These are phyloP conservation scores for Grigorovia jiainica DNA, from an alignment of 805 yeast genomes.

Conservation along the genomic window DNA sequence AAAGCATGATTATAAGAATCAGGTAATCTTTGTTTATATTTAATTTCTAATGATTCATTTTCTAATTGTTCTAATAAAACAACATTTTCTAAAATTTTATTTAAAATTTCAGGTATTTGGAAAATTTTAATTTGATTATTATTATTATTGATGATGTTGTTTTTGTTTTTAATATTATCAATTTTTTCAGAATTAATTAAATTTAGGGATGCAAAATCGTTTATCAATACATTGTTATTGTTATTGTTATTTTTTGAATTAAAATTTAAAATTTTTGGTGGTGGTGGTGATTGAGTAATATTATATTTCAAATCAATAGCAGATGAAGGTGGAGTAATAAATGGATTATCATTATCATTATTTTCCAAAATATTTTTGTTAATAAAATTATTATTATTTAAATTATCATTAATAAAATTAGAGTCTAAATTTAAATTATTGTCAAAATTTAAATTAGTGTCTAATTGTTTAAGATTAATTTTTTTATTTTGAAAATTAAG, in stretches of 20 bases:
- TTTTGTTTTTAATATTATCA: no score
- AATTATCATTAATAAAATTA: no score
- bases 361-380: not conserved
- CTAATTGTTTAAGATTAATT: not conserved
- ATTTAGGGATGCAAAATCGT: constrained; percentile 6
- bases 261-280: not conserved
- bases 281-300: not conserved
- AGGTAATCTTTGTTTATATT: constrained; percentile 50
- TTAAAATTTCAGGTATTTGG: constrained; percentile 66
- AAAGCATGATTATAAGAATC: constrained; percentile 59
- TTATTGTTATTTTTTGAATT: not conserved
- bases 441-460: not conserved
- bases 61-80: constrained; percentile 3
- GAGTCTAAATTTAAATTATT: not conserved
- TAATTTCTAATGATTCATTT: constrained; percentile 43
- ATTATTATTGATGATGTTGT: constrained; percentile 3
- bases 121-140: constrained; percentile 38
- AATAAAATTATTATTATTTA: not conserved
- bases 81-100: constrained; percentile 41
- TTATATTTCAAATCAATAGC: not conserved
- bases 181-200: no score
- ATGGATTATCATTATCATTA: constrained; percentile 1
- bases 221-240: constrained; percentile 1
- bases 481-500: not conserved
- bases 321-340: constrained; percentile 3